These are phyloP conservation scores for Lantana camara DNA, from an alignment of 257 asterid genomes.

Conservation along the genomic window DNA sequence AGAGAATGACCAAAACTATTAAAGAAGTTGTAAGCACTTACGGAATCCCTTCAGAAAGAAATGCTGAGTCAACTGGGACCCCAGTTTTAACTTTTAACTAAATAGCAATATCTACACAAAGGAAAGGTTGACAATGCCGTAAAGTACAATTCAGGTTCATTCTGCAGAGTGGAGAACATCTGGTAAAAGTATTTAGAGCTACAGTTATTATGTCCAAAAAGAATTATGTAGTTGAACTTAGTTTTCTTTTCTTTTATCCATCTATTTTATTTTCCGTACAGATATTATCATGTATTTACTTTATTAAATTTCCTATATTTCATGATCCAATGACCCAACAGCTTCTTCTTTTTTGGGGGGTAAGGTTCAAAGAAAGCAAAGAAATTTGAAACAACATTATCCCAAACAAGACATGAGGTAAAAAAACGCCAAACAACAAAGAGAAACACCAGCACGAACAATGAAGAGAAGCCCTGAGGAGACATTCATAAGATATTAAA, in stretches of 20 bases:
- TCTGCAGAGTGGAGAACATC: conserved; percentile 10
- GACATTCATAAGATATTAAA: no score
- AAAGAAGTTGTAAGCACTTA: not conserved
- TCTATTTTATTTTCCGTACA: not conserved
- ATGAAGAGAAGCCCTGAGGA: no score
- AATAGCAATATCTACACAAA: not conserved
- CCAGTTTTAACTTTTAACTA: not conserved
- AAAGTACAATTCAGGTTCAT: not conserved
- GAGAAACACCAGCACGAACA: no score
- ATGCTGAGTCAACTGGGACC: not conserved
- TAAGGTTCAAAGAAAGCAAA: no score
- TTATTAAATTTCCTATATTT: no score
- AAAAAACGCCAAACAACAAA: no score
- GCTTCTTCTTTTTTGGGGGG: no score
- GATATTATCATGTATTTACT: no score
- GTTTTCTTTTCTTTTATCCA: not conserved
- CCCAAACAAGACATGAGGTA: no score
- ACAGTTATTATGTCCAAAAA: not conserved
- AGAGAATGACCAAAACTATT: not conserved
- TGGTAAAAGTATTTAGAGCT: conserved; percentile 1
- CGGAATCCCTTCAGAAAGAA: not conserved
- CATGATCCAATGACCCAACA: no score
- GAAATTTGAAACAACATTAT: no score
- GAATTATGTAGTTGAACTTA: not conserved
- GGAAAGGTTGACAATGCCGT: conserved; percentile 1